These are phyloP conservation scores for Lenwebbia sp. DNA, from an alignment of 345 rosid genomes.

Conservation along the genomic window DNA sequence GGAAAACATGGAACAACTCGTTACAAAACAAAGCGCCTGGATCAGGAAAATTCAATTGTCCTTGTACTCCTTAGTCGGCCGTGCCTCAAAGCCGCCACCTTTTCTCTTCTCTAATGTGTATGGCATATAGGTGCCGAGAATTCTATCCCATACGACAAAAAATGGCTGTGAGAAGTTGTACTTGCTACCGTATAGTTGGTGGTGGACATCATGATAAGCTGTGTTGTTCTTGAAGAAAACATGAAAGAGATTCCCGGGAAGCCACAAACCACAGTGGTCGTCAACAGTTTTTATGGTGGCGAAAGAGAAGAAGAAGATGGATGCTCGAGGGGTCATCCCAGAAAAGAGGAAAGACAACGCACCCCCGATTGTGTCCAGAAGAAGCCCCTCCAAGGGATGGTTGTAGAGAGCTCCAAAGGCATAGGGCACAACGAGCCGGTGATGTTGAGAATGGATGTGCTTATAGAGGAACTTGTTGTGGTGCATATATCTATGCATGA, in stretches of 20 bases:
- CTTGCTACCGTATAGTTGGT: conserved; percentile 74
- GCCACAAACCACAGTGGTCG: conserved; percentile 77
- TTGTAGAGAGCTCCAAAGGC: conserved; percentile 80
- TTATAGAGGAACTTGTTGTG: conserved; percentile 73
- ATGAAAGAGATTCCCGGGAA: conserved; percentile 77
- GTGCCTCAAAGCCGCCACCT: conserved; percentile 71
- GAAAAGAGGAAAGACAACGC: conserved; percentile 73
- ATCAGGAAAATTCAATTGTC: conserved; percentile 16
- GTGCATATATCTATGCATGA: conserved; percentile 80
- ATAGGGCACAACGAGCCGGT: conserved; percentile 78
- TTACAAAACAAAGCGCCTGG: neutral
- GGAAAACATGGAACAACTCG: neutral
- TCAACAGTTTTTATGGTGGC: conserved; percentile 83
- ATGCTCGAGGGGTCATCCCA: conserved; percentile 76
- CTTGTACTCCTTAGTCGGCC: conserved; percentile 42
- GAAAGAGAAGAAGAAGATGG: conserved; percentile 84
- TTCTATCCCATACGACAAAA: conserved; percentile 72
- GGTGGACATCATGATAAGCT: conserved; percentile 82
- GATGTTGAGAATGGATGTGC: conserved; percentile 76
- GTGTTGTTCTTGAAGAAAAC: conserved; percentile 65
- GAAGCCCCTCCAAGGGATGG: conserved; percentile 75
- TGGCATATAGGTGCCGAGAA: conserved; percentile 85
- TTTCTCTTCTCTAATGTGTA: conserved; percentile 60
- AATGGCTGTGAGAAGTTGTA: conserved; percentile 80
- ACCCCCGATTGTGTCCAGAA: conserved; percentile 69